Evolutionary conservation across 345 rosid genomes (phyloP).

Genomic region (Eucalyptus caleyi): DNA sequence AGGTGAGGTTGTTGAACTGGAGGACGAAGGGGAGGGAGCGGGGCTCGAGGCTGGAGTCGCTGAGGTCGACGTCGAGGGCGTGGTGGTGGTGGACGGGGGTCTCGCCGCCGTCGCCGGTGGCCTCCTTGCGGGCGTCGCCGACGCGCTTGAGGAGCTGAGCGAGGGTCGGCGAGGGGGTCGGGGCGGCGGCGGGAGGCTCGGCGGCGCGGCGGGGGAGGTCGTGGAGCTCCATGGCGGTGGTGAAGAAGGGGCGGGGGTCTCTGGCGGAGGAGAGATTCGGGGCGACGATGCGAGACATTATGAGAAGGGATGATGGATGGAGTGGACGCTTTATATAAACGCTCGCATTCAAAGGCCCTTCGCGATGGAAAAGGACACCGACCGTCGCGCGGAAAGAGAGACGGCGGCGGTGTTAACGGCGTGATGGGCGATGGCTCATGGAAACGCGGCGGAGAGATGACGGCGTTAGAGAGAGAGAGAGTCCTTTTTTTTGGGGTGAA

Average conservation of each 20-base stretch:
- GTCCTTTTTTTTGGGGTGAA: not conserved
- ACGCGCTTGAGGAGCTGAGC: slow-evolving; percentile 73
- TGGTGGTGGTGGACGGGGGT: slow-evolving; percentile 58
- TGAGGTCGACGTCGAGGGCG: slow-evolving; percentile 13
- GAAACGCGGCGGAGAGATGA: not conserved
- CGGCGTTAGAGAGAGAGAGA: not conserved
- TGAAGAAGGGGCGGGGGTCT: not conserved
- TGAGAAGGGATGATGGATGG: not conserved
- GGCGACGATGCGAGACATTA: not conserved
- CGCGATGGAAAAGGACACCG: not conserved
- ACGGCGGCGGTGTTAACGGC: not conserved
- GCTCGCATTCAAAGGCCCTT: not conserved
- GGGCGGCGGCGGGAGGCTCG: not conserved
- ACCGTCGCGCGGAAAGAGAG: not conserved
- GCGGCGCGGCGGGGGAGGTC: not conserved
- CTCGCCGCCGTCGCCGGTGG: slow-evolving; percentile 49
- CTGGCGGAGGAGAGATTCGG: not conserved
- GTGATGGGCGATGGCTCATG: not conserved
- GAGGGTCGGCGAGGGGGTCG: slow-evolving; percentile 29
- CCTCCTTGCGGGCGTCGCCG: slow-evolving; percentile 50
- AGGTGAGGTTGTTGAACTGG: slow-evolving; percentile 63
- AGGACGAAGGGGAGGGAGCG: slow-evolving; percentile 55
- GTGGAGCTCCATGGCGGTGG: slow-evolving; percentile 26
- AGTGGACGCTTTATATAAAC: not conserved
- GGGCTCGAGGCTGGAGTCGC: slow-evolving; percentile 26